Percentiles rank a stretch among this genome's conserved stretches.
Conservation (phyloP, 2,329 filamentous ascomycete species). For the Aspergillus alliaceus region DNA sequence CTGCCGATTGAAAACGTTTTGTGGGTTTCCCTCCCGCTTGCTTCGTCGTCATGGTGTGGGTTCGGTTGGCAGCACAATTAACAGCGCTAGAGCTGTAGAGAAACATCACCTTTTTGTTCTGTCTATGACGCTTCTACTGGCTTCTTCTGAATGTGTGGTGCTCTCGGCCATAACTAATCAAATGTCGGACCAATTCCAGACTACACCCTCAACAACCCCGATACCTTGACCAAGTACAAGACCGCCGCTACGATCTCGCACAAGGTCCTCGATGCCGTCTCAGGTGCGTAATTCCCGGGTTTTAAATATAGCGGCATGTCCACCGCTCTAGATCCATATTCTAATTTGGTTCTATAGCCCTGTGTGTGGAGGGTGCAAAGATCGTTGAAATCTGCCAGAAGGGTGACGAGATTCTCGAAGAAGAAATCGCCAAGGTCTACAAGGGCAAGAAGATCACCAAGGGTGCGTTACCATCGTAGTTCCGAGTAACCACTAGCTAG, state of each 20-base stretch:
- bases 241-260: slow-evolving; percentile 92
- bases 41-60: slow-evolving; percentile 20
- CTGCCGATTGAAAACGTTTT: slow-evolving; percentile 29
- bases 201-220: slow-evolving; percentile 85
- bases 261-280: slow-evolving; percentile 86
- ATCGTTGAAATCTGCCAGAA: slow-evolving; percentile 92
- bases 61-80: not conserved
- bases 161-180: slow-evolving; percentile 14
- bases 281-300: slow-evolving; percentile 46
- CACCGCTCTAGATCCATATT: slow-evolving; percentile 1
- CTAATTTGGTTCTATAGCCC: slow-evolving; percentile 48
- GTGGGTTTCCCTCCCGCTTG: slow-evolving; percentile 29
- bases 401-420: slow-evolving; percentile 91
- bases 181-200: slow-evolving; percentile 52
- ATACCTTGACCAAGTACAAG: slow-evolving; percentile 99
- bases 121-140: not conserved
- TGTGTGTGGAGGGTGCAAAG: slow-evolving; percentile 81
- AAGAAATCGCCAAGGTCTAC: slow-evolving; percentile 94
- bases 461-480: slow-evolving; percentile 55
- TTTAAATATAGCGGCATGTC: not conserved
- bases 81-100: slow-evolving; percentile 1
- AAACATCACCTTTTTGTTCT: not conserved
- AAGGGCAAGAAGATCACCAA: slow-evolving; percentile 97
- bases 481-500: not conserved
- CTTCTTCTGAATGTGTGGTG: not conserved